These are phyloP conservation scores for Incumbomyces lentus DNA, from an alignment of 2,329 filamentous ascomycete species.

Conservation along the genomic window DNA sequence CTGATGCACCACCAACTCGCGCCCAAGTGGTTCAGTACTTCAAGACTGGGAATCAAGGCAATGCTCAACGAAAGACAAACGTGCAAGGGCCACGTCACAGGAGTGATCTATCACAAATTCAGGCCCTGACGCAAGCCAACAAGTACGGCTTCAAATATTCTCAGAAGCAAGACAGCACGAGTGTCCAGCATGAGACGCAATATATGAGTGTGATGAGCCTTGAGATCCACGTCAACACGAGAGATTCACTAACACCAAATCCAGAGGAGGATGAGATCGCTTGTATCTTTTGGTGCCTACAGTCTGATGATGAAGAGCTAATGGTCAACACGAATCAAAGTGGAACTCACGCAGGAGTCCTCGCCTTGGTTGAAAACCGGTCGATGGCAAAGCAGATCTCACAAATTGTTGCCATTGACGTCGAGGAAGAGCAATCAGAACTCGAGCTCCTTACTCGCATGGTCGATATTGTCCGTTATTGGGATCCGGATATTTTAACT, in stretches of 20 bases:
- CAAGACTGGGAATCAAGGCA: slow-evolving; percentile 25
- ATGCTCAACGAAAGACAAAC: slow-evolving; percentile 3
- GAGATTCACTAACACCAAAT: slow-evolving; percentile 71
- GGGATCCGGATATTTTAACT: slow-evolving; percentile 86
- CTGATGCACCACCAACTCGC: slow-evolving; percentile 57
- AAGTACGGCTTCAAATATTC: slow-evolving; percentile 78
- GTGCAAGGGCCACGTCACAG: slow-evolving; percentile 7
- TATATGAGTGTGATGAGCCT: slow-evolving; percentile 97
- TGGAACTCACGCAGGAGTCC: slow-evolving; percentile 55
- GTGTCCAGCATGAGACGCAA: slow-evolving; percentile 70
- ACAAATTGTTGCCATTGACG: slow-evolving; percentile 51
- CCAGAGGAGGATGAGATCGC: slow-evolving; percentile 82
- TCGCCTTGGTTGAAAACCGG: slow-evolving; percentile 58
- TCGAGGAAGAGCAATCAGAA: slow-evolving; percentile 68
- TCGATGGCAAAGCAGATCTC: slow-evolving; percentile 51
- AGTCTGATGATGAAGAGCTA: slow-evolving; percentile 54
- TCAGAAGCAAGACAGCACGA: slow-evolving; percentile 62
- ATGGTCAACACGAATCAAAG: slow-evolving; percentile 29
- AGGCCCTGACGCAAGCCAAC: slow-evolving; percentile 74
- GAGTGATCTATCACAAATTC: slow-evolving; percentile 63
- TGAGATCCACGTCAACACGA: slow-evolving; percentile 82
- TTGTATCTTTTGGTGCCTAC: slow-evolving; percentile 82
- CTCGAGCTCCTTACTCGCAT: slow-evolving; percentile 76
- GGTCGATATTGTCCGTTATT: slow-evolving; percentile 69
- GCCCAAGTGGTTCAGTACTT: slow-evolving; percentile 63